Evolutionary conservation across 805 yeast species (phyloP), one percentile per base, ranked within the genome.

Genomic region (Ogataea nakhonphanomensis): DNA sequence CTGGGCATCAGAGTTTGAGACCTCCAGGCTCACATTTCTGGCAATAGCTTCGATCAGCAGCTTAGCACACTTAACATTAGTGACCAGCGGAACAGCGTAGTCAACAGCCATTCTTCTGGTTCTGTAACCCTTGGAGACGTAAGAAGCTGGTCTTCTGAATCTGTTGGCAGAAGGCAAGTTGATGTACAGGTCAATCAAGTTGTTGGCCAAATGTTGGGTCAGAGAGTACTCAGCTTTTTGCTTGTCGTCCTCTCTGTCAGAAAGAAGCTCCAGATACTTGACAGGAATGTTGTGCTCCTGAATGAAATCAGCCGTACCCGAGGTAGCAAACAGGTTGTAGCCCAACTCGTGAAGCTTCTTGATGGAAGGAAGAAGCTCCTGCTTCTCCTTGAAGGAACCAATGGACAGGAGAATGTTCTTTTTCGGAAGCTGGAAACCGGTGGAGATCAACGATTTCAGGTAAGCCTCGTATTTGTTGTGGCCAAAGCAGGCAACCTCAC

Each of bases 51-150:
- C 98, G 51, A 93, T 81, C 66, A 93, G 74, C 52, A 93, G 73
- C 69, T 93, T 93, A 48, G 99, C 99, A 73, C 90, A 83, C 70
- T 93, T 93, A 53, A 93, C 98, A 61, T 93, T 93, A 50, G 99
- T 93, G 36, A 93, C 96, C 64, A 93, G 75, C 37, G 99, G 99
- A 61, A 93, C 89, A 37, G 97, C 90, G 65, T 86, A 95, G 69
- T 93, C 99, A 51, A 93, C 97, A 53, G 99, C 99, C 98, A 93
- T 86, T 74, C 99, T 93, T 76, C 99, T 95, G 33, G 98, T 87
- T 66, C 79, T 81, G 76, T 93, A 93, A 64, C 99, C 99, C 71
- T 86, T 89, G 22, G 96, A 87, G 75, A 93, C 88, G 70, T 93
- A 93, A 47, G 91, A 84, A 41, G 99, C 97, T 46, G 99, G 99